Evolutionary conservation across 1,284 basidiomycete genomes (phyloP), one percentile per base, ranked within the genome.

Genomic region (Cryptococcus sp.): DNA sequence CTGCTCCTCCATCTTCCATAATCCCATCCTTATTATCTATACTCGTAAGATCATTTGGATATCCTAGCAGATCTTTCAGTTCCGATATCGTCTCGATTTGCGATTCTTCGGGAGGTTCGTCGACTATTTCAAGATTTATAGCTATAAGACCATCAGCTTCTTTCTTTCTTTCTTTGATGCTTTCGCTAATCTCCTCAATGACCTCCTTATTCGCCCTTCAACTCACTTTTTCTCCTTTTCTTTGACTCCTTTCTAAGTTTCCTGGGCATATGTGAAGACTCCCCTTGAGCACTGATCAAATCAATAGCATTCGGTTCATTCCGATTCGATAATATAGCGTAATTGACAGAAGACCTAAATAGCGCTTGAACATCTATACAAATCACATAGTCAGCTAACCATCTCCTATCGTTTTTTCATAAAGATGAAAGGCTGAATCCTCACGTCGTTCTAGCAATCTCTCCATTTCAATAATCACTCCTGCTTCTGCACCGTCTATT

Each of bases 401-500:
- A 46, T 38, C 38, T 41, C n/a, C 38, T 41, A 41, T 10, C 38
- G 10, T 41, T 41, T n/a, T 41, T 41, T 41, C 38, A 10, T n/a
- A 41, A 10, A 41, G n/a, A 10, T 23, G 23, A 23, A 23, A 23
- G 23, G 23, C 23, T 23, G 23, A 23, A 23, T 23, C 23, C 73
- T 61, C 50, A 75, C 73, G 72, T 23, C 57, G 55, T 49, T 73
- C 70, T 0, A 75, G 52, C 49, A 73, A 43, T 32, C 70, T 49
- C 51, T 73, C 73, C 46, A 73, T 69, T 58, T 75, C 73, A 1
- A 60, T 56, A 2, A 75, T 45, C 4, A 70, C 72, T 6, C 73
- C 73, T 7, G 71, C 68, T 60, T 75, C 72, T 2, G 70, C 72
- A 4, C 61, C 67, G 23, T 72, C 66, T 35, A 72, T 71, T 1